Evolutionary conservation across 352 stramenopile species (phyloP), one percentile per base, ranked within the genome.

Genomic region (Peronospora farinosa): DNA sequence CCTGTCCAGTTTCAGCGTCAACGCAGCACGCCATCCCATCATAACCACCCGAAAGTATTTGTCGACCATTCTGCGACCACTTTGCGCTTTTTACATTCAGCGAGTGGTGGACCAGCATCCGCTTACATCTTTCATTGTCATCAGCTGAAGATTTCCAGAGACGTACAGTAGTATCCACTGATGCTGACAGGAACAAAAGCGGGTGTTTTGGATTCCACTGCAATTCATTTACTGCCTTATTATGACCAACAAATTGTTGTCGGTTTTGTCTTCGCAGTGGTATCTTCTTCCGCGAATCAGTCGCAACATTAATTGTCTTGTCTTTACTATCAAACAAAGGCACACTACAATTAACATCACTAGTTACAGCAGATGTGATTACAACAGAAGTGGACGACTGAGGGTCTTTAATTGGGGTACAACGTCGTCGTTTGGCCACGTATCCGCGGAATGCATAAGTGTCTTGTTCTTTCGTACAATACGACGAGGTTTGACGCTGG

Each of bases 131-230:
- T 5, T 41, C 33, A 11, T 45, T 30, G 10, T 28, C 30, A 16
- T 15, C 27, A 4, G 7, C 15, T 3, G 57, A 54, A 27, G 33
- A 32, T 50, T 57, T 59, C 76, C 76, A 87, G 5, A 87, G 44
- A 6, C 69, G 67, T 3, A 84, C 60, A 1, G 59, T 69, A 23
- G 47, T 41, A 54, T 87, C 76, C 76, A 85, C 82, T 0, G 73
- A 80, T n/a, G 73, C 69, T 5, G 76, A 84, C 0, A 84, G 47
- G 37, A 84, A 75, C 12, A 82, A 54, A 11, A 55, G 12, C 2
- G 60, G 21, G 12, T 61, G 60, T 10, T 9, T 46, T 3, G 58
- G 57, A 51, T 72, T 76, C 76, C 76, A 87, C 11, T 76, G 55
- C 19, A 82, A 15, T 33, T 56, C 55, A 27, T 68, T 67, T 10